phyloP scores from a whole-genome alignment of 1,284 basidiomycete species.

The Porodaedalea pini region DNA sequence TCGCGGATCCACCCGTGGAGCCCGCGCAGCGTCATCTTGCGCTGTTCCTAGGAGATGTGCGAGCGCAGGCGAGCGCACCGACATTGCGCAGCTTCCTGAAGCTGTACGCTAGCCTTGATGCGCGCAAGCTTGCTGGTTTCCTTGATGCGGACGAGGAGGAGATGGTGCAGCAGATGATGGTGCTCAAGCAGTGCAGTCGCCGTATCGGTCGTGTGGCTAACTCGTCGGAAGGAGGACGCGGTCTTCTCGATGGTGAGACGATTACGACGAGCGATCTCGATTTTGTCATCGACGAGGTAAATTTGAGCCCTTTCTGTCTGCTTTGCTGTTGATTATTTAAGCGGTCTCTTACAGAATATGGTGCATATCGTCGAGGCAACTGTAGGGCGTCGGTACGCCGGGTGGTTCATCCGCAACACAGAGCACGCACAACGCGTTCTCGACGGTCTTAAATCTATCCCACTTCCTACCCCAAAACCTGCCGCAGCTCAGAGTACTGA shows the following conservation, averaged over 20 bases:
- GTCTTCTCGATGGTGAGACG: conserved; percentile 79
- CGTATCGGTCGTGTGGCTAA: conserved; percentile 56
- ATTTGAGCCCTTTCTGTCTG: conserved; percentile 2
- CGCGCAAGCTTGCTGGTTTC: conserved; percentile 89
- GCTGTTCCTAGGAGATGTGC: conserved; percentile 80
- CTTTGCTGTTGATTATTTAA: background rate
- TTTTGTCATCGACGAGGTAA: conserved; percentile 89
- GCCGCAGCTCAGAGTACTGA: background rate
- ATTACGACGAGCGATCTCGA: conserved; percentile 92
- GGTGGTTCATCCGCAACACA: conserved; percentile 96
- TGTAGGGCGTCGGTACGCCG: conserved; percentile 87
- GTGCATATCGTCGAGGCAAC: conserved; percentile 94
- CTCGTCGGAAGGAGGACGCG: conserved; percentile 45
- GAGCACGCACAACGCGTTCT: conserved; percentile 84
- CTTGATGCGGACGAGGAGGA: conserved; percentile 89
- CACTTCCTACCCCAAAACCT: conserved; percentile 45
- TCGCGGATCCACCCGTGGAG: conserved; percentile 53
- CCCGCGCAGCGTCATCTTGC: conserved; percentile 81
- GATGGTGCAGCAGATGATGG: conserved; percentile 95
- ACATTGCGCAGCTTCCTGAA: conserved; percentile 91
- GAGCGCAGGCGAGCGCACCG: conserved; percentile 74
- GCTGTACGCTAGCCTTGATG: conserved; percentile 91
- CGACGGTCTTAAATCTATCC: conserved; percentile 70
- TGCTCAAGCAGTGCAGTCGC: conserved; percentile 86
- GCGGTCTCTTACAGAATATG: conserved; percentile 64